phyloP scores from a whole-genome alignment of 2,329 filamentous ascomycete species.

The Arthrobotrys megalospora region DNA sequence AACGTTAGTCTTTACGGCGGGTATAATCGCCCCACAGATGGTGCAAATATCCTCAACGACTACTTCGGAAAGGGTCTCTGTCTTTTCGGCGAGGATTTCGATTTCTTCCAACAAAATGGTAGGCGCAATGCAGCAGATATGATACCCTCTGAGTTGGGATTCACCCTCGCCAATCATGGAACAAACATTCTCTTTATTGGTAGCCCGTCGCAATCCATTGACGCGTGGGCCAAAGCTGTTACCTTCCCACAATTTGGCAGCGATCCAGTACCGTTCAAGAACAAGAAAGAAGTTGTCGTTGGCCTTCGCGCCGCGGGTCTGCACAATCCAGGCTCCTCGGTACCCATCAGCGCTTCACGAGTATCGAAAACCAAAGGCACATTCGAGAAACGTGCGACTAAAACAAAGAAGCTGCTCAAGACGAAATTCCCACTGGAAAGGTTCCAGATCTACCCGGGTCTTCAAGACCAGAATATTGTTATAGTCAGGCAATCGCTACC shows the following conservation, averaged over 20 bases:
- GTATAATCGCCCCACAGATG: slow-evolving; percentile 21
- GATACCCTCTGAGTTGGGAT: slow-evolving; percentile 36
- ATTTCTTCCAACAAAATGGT: slow-evolving; percentile 38
- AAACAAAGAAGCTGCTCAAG: slow-evolving; percentile 24
- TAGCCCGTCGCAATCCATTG: neutral
- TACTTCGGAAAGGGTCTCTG: slow-evolving; percentile 40
- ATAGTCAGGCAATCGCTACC: slow-evolving; percentile 29
- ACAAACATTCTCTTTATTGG: slow-evolving; percentile 37
- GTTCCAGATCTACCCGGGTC: slow-evolving; percentile 33
- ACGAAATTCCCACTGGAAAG: slow-evolving; percentile 33
- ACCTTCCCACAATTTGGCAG: slow-evolving; percentile 36
- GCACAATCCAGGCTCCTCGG: slow-evolving; percentile 2
- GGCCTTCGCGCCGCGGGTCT: slow-evolving; percentile 30
- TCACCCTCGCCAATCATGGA: slow-evolving; percentile 23
- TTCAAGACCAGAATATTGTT: neutral
- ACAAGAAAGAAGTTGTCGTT: slow-evolving; percentile 19
- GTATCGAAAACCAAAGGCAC: slow-evolving; percentile 19
- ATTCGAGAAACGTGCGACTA: slow-evolving; percentile 25
- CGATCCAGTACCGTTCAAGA: slow-evolving; percentile 19
- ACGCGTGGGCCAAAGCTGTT: slow-evolving; percentile 22
- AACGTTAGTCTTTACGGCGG: slow-evolving; percentile 40
- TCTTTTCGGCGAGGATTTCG: slow-evolving; percentile 25
- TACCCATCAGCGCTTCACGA: slow-evolving; percentile 9
- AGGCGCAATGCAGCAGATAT: slow-evolving; percentile 22
- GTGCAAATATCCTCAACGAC: slow-evolving; percentile 11